phyloP scores from a whole-genome alignment of 306 rosid genomes.

The Citrullus colocynthis region DNA sequence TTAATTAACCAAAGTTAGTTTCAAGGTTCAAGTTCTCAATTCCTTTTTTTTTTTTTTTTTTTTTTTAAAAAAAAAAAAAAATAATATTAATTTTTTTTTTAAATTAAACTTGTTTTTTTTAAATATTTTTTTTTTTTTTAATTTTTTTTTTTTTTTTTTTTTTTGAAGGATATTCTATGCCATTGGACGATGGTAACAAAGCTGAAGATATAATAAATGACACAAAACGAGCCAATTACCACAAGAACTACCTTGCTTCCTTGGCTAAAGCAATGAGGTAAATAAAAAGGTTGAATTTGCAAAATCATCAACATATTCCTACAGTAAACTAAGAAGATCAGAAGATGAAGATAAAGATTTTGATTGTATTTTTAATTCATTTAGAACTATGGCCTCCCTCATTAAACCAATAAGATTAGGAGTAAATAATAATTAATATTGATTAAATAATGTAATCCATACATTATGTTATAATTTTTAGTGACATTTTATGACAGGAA shows the following conservation, averaged over 20 bases:
- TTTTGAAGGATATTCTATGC: not conserved
- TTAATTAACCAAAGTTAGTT: not conserved
- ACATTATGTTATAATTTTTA: not conserved
- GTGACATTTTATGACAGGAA: constrained; percentile 16
- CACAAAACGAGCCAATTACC: constrained; percentile 30
- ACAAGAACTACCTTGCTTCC: constrained; percentile 41
- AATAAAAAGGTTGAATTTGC: not conserved
- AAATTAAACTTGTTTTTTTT: too few species aligned
- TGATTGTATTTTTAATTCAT: too few species aligned
- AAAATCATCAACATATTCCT: too few species aligned
- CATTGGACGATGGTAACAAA: not conserved
- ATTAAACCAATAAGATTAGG: too few species aligned
- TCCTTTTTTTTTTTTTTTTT: not conserved
- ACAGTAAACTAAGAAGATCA: too few species aligned
- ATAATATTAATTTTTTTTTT: too few species aligned
- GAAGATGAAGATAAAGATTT: too few species aligned
- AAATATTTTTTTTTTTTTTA: not conserved
- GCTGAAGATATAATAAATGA: constrained; percentile 26
- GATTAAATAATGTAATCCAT: not conserved
- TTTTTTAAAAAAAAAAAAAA: too few species aligned
- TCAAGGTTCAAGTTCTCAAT: not conserved
- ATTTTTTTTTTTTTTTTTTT: not conserved
- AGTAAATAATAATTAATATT: too few species aligned
- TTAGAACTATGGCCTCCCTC: too few species aligned
- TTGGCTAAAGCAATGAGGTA: constrained; percentile 46